Conservation (phyloP, 768 basidiomycete species). For the Lactarius quietus region DNA sequence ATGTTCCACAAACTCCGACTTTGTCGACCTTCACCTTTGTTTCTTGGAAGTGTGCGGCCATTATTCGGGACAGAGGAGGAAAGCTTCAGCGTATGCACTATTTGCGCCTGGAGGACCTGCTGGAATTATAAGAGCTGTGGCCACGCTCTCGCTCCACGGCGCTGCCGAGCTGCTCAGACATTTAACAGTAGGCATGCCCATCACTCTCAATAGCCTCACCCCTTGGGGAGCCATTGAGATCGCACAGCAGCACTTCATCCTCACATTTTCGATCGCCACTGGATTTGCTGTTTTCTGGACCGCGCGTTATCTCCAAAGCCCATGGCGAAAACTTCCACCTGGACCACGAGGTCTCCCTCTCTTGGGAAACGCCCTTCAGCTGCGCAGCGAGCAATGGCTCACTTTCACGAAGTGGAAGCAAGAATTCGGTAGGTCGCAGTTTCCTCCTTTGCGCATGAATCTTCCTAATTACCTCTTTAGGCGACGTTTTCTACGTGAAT, state of each 20-base stretch:
- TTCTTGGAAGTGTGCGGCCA: too few species aligned
- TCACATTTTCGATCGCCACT: neutral
- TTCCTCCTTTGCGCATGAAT: too few species aligned
- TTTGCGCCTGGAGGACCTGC: too few species aligned
- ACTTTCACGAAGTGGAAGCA: constrained; percentile 21
- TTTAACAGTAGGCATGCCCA: neutral
- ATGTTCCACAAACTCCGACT: too few species aligned
- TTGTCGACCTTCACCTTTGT: too few species aligned
- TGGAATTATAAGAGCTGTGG: neutral
- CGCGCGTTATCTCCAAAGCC: constrained; percentile 21
- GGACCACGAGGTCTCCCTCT: constrained; percentile 22
- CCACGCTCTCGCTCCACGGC: constrained; percentile 28
- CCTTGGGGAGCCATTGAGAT: neutral
- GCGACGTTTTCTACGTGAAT: constrained; percentile 25
- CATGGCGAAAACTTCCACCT: constrained; percentile 24
- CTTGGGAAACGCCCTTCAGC: constrained; percentile 17
- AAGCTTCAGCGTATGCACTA: too few species aligned
- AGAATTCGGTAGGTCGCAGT: constrained; percentile 12
- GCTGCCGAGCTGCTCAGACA: neutral
- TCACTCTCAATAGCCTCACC: neutral
- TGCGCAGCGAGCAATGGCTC: constrained; percentile 24
- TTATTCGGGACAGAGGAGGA: too few species aligned
- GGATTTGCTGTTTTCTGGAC: neutral
- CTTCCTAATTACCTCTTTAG: constrained; percentile 13
- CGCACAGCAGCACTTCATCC: neutral